Conservation (phyloP, 441 rosid genomes). For the Adansonia gregorii region DNA sequence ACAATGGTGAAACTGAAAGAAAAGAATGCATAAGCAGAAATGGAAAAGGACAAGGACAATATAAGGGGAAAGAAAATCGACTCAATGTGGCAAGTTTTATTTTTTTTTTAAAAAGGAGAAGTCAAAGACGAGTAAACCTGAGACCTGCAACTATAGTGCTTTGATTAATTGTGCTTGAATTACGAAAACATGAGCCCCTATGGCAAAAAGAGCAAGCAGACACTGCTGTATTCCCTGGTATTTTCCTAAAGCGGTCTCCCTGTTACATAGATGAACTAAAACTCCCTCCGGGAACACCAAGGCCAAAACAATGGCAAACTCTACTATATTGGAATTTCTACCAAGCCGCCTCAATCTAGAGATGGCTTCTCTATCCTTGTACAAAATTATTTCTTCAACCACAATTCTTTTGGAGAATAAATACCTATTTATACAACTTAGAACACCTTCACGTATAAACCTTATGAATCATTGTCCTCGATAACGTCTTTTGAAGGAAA, state of each 20-base stretch:
- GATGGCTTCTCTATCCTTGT: conserved; percentile 28
- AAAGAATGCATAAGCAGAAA: neutral
- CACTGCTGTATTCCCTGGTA: conserved; percentile 18
- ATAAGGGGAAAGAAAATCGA: neutral
- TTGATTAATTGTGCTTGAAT: conserved; percentile 24
- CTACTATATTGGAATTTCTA: conserved; percentile 27
- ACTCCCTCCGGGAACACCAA: conserved; percentile 21
- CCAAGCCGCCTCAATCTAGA: conserved; percentile 27
- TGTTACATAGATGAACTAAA: conserved; percentile 27
- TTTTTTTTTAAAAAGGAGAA: neutral
- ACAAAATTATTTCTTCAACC: conserved; percentile 40
- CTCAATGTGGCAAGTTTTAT: neutral
- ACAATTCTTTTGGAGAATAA: conserved; percentile 26
- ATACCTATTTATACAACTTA: conserved; percentile 33
- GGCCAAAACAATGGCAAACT: conserved; percentile 29
- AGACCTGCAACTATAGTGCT: conserved; percentile 24
- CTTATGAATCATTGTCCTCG: conserved; percentile 28
- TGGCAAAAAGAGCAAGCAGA: conserved; percentile 8
- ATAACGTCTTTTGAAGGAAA: conserved; percentile 28
- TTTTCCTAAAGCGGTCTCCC: conserved; percentile 30
- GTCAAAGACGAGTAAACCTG: conserved; percentile 37
- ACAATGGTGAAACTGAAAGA: neutral
- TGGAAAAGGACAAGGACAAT: neutral
- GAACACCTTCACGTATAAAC: conserved; percentile 26
- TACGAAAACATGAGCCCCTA: conserved; percentile 26